A percentile compares a stretch with the other conserved stretches of the same genome.
phyloP scores from a whole-genome alignment of 768 basidiomycete species.

The Hortiboletus flavorubellus region DNA sequence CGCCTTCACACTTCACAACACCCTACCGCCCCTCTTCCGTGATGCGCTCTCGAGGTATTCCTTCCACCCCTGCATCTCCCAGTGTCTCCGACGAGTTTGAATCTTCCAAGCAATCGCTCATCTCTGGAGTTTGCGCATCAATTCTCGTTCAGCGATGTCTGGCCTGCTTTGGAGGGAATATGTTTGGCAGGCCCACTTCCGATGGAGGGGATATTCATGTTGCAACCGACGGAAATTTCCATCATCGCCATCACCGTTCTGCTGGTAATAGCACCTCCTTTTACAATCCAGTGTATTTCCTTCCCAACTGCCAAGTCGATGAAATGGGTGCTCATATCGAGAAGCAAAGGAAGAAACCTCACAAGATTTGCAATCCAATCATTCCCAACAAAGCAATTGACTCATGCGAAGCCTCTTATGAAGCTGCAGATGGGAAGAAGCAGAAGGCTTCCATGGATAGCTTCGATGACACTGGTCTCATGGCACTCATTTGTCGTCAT shows the following conservation, averaged over 20 bases:
- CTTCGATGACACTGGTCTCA: constrained; percentile 36
- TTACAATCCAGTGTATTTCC: constrained; percentile 27
- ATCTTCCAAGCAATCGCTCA: too few species aligned
- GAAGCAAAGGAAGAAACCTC: constrained; percentile 13
- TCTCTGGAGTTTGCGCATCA: not conserved
- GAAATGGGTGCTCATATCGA: constrained; percentile 29
- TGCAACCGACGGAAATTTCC: constrained; percentile 2
- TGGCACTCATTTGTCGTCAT: constrained; percentile 36
- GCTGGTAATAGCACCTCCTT: not conserved
- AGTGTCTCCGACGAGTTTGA: too few species aligned
- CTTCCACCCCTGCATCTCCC: too few species aligned
- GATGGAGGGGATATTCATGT: constrained; percentile 1
- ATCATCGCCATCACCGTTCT: not conserved
- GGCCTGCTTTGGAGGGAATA: not conserved
- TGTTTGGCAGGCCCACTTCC: not conserved
- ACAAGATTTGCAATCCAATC: not conserved
- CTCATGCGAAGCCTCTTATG: constrained; percentile 29
- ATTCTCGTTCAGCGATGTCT: not conserved
- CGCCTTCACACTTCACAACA: too few species aligned
- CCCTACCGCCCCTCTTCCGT: too few species aligned
- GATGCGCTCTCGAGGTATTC: too few species aligned
- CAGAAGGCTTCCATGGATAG: constrained; percentile 13
- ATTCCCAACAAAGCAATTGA: constrained; percentile 37
- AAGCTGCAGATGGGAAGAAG: constrained; percentile 1
- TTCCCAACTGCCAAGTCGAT: constrained; percentile 36